Evolutionary conservation across 106 monocot species (phyloP), one percentile per base, ranked within the genome.

Genomic region (Xerophyta viscosa): DNA sequence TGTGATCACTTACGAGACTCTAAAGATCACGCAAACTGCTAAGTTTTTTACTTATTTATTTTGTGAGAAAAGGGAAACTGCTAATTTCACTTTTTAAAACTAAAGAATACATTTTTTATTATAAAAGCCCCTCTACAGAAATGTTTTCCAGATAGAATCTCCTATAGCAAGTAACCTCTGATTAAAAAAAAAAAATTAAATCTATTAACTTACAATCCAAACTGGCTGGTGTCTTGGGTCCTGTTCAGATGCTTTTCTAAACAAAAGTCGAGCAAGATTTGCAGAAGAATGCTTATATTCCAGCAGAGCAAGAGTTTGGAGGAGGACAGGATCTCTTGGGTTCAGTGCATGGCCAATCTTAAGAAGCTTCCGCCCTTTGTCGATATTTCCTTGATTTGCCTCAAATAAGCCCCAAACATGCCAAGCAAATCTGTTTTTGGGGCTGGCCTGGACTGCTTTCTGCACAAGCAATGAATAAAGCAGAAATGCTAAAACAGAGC

Each of bases 341-440:
- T 98, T 98, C 50, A 98, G 64, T 20, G 77, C 79, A 78, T 89
- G 89, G 3, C 96, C 96, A 45, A 98, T 81, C 57, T 89, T 98
- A 29, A 98, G 73, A 59, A 98, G 85, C 52, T 85, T 85, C 68
- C 89, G 78, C 61, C 74, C 96, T 69, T 74, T 85, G 41, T 74
- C 76, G 61, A 73, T 76, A 46, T 68, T 48, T 37, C 82, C 89
- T 45, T 73, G 81, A 60, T 67, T 82, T 14, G 73, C 84, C 46
- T 98, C 96, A 77, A 98, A 98, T 24, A 89, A 27, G 52, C 69
- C 89, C 96, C 96, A 98, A 15, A 98, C 71, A 70, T 98, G 96
- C 96, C 96, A 98, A 25, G 96, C 84, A 78, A 82, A 98, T 64
- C 96, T 79, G 62, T 98, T 98, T 61, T 98, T 98, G 24, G 96